Evolutionary conservation across 2,329 filamentous ascomycete species (phyloP).

Genomic region (Chaetomium globosum): DNA sequence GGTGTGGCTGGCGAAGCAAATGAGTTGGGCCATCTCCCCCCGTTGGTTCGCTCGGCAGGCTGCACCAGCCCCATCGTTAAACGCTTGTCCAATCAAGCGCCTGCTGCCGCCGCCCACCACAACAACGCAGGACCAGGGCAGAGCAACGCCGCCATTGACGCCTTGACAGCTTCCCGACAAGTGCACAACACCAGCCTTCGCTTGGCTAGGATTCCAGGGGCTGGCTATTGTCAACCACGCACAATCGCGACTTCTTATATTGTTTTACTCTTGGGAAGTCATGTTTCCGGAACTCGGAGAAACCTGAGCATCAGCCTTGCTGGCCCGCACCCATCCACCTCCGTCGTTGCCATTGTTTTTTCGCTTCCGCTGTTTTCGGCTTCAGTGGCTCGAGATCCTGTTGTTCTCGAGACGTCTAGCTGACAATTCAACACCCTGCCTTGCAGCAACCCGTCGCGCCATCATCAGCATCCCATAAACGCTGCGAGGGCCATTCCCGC

Average conservation of each 20-base stretch:
- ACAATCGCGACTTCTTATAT: slow-evolving; percentile 23
- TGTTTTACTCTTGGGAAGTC: slow-evolving; percentile 23
- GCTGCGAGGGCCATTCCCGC: slow-evolving; percentile 18
- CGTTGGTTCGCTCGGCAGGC: slow-evolving; percentile 44
- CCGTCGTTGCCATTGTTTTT: slow-evolving; percentile 31
- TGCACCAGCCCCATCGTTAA: slow-evolving; percentile 33
- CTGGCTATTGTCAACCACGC: slow-evolving; percentile 22
- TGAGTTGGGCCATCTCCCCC: slow-evolving; percentile 2
- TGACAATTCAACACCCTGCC: slow-evolving; percentile 11
- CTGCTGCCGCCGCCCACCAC: slow-evolving; percentile 43
- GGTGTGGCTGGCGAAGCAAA: slow-evolving; percentile 26
- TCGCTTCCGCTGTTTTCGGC: slow-evolving; percentile 19
- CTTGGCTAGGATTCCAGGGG: slow-evolving; percentile 22
- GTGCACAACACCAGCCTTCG: slow-evolving; percentile 20
- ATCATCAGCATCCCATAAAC: slow-evolving; percentile 25
- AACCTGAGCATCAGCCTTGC: slow-evolving; percentile 31
- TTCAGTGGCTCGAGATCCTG: slow-evolving; percentile 8
- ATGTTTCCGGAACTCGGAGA: slow-evolving; percentile 20
- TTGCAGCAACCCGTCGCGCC: slow-evolving; percentile 17
- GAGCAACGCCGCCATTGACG: slow-evolving; percentile 28
- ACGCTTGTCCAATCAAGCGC: slow-evolving; percentile 44
- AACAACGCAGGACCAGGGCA: slow-evolving; percentile 45
- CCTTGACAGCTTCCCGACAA: slow-evolving; percentile 30
- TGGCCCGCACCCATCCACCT: slow-evolving; percentile 21
- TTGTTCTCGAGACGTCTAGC: not conserved